Evolutionary conservation across 108 stramenopile species (phyloP).

Genomic region (Discostella stelligeroides): DNA sequence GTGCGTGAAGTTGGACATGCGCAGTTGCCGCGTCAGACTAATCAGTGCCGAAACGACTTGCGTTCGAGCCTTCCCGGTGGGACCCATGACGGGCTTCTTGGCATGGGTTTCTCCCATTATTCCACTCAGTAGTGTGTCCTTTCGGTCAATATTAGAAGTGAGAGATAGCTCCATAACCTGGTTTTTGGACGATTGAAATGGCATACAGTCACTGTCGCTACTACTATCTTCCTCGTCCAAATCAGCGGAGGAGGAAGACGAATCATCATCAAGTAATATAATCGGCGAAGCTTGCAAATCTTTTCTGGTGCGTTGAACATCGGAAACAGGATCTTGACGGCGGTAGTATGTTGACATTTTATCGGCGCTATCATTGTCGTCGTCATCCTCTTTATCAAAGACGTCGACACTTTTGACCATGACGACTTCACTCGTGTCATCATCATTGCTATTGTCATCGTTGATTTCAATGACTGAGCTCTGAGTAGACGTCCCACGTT

Average conservation of each 20-base stretch:
- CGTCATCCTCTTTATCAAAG: constrained; percentile 26
- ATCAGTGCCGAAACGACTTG: constrained; percentile 55
- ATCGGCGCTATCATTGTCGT: constrained; percentile 49
- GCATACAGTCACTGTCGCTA: constrained; percentile 19
- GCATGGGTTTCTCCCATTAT: constrained; percentile 35
- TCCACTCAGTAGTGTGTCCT: too few species aligned
- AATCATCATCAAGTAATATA: constrained; percentile 9
- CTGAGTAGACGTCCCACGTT: constrained; percentile 12
- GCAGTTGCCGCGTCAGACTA: constrained; percentile 43
- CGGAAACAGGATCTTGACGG: constrained; percentile 16
- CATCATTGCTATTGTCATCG: constrained; percentile 6
- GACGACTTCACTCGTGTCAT: constrained; percentile 7
- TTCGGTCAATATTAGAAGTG: constrained; percentile 38
- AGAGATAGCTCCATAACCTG: constrained; percentile 40
- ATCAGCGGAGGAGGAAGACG: too few species aligned
- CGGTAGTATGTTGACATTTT: constrained; percentile 36
- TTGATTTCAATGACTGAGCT: constrained; percentile 20
- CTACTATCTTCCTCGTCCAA: neutral
- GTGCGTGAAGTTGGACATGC: constrained; percentile 39
- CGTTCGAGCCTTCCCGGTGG: constrained; percentile 55
- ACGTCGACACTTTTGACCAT: constrained; percentile 10
- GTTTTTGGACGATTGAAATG: too few species aligned
- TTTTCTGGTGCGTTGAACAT: neutral
- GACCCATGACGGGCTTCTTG: constrained; percentile 38
- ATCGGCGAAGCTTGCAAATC: neutral